Conservation (phyloP, 805 yeast genomes). For the Monosporozyma servazzii region DNA sequence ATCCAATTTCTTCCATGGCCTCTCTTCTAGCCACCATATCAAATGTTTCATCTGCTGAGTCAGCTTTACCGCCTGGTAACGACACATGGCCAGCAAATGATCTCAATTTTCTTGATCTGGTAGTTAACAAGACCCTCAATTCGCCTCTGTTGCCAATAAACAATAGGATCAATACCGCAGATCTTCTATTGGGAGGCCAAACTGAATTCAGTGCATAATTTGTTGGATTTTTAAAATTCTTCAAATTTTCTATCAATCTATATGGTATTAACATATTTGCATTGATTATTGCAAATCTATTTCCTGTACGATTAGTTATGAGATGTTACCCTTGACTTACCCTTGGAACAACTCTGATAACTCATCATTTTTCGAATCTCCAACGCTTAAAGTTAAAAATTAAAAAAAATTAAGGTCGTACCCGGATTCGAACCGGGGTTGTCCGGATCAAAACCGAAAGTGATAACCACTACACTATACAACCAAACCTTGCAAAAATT, state of each 20-base stretch:
- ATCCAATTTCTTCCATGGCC: slow-evolving; percentile 79
- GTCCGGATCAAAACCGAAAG: slow-evolving; percentile 73
- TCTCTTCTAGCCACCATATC: slow-evolving; percentile 75
- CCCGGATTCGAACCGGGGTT: slow-evolving; percentile 85
- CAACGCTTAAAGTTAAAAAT: not conserved
- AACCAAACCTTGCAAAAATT: slow-evolving; percentile 4
- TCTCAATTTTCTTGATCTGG: slow-evolving; percentile 58
- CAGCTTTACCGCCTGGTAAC: slow-evolving; percentile 91
- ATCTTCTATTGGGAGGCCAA: slow-evolving; percentile 70
- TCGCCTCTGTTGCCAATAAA: slow-evolving; percentile 69
- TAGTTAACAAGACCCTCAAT: slow-evolving; percentile 67
- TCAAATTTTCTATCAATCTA: slow-evolving; percentile 15
- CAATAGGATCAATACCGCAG: slow-evolving; percentile 69
- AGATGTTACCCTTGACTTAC: too few relatives aligned
- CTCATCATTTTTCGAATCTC: not conserved
- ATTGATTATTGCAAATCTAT: not conserved
- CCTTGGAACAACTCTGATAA: too few relatives aligned
- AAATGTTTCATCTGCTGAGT: slow-evolving; percentile 51
- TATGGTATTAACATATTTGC: slow-evolving; percentile 12
- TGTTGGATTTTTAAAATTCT: slow-evolving; percentile 10
- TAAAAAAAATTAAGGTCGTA: slow-evolving; percentile 45
- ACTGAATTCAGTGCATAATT: slow-evolving; percentile 32
- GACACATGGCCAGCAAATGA: slow-evolving; percentile 87
- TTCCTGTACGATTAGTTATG: too few relatives aligned
- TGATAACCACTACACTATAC: slow-evolving; percentile 75